Conservation (phyloP, 495 filamentous ascomycete species). For the Penicillium cinerascens region DNA sequence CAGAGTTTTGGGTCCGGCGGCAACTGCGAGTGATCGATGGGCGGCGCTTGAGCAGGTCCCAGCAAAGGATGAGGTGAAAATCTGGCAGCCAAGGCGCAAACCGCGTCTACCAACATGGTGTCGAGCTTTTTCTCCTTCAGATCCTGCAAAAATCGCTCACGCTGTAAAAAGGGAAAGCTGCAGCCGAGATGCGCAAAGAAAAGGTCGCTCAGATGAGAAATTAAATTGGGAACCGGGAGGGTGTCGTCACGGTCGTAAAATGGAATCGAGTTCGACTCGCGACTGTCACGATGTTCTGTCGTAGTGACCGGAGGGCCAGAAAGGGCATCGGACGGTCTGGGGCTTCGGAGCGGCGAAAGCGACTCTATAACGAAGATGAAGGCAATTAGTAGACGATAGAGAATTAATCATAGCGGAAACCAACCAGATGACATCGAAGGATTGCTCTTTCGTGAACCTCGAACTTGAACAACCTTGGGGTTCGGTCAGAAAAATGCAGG, state of each 20-base stretch:
- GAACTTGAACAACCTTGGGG: slow-evolving; percentile 59
- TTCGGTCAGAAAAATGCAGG: slow-evolving; percentile 1
- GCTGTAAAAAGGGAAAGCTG: slow-evolving; percentile 76
- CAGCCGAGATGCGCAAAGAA: slow-evolving; percentile 78
- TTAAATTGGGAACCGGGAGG: slow-evolving; percentile 64
- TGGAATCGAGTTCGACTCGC: slow-evolving; percentile 64
- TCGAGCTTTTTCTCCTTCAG: slow-evolving; percentile 76
- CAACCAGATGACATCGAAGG: slow-evolving; percentile 48
- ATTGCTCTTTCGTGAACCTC: slow-evolving; percentile 48
- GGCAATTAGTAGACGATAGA: slow-evolving; percentile 1
- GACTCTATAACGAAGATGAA: slow-evolving; percentile 23
- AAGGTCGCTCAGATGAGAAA: slow-evolving; percentile 67
- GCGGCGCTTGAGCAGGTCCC: slow-evolving; percentile 46
- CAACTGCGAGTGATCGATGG: slow-evolving; percentile 46
- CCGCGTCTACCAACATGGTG: slow-evolving; percentile 80
- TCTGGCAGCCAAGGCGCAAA: slow-evolving; percentile 76
- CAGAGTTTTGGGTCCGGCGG: slow-evolving; percentile 44
- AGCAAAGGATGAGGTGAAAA: slow-evolving; percentile 70
- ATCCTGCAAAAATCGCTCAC: slow-evolving; percentile 62
- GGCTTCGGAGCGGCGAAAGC: slow-evolving; percentile 34
- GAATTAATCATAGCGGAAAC: slow-evolving; percentile 1
- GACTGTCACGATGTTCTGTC: slow-evolving; percentile 39
- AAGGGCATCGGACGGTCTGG: slow-evolving; percentile 25
- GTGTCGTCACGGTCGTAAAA: slow-evolving; percentile 72
- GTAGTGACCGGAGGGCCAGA: slow-evolving; percentile 24